phyloP scores from a whole-genome alignment of 2,329 filamentous ascomycete genomes.

The Beauveria pseudobassiana region DNA sequence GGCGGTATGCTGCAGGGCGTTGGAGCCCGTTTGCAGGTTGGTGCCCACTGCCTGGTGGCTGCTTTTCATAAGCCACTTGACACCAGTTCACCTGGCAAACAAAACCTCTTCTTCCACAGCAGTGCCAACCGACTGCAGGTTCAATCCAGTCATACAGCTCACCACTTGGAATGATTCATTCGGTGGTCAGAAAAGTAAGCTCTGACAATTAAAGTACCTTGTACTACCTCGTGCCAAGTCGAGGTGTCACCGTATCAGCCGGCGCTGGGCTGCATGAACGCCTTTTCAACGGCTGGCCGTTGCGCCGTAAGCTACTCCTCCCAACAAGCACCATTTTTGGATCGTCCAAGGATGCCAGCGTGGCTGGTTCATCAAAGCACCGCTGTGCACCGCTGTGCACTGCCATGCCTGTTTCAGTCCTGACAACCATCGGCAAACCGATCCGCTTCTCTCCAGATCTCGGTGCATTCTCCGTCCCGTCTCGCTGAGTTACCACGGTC shows the following conservation, averaged over 20 bases:
- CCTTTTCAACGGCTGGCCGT: background rate
- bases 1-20: background rate
- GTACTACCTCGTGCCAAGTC: no score
- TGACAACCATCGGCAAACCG: background rate
- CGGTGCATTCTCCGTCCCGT: background rate
- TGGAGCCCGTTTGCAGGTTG: background rate
- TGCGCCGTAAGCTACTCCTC: background rate
- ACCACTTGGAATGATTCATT: no score
- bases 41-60: background rate
- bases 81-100: no score
- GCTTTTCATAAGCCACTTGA: no score
- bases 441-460: background rate
- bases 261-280: background rate
- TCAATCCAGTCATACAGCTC: no score
- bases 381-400: background rate
- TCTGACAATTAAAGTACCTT: no score
- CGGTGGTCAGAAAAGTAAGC: no score
- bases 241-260: no score
- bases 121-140: no score
- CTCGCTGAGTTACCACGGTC: background rate
- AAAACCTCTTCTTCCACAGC: no score
- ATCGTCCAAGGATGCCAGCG: background rate
- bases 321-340: background rate
- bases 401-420: conserved; percentile 1
- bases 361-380: conserved; percentile 4